phyloP scores from a whole-genome alignment of 2,329 filamentous ascomycete species.

The Zasmidium citrigriseum region DNA sequence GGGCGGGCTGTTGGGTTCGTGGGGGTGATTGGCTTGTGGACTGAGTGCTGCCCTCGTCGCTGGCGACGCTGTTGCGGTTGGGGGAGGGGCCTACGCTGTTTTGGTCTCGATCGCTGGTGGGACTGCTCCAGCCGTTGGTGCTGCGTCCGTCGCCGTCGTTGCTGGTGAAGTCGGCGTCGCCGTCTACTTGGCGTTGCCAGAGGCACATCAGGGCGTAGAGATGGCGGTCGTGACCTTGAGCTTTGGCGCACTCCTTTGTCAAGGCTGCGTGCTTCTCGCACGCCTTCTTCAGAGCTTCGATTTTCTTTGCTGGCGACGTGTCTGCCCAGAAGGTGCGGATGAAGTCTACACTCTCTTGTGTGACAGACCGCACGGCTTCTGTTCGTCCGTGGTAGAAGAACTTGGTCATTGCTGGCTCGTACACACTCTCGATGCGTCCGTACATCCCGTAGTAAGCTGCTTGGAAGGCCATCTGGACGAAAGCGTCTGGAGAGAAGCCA shows the following conservation, averaged over 20 bases:
- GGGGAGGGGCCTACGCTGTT: conserved; percentile 56
- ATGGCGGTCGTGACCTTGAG: conserved; percentile 87
- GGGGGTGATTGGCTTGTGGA: conserved; percentile 50
- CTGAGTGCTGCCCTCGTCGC: conserved; percentile 49
- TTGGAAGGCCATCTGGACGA: conserved; percentile 98
- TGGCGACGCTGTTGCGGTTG: conserved; percentile 53
- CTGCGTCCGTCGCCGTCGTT: conserved; percentile 47
- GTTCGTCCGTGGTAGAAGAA: conserved; percentile 89
- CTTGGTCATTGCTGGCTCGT: conserved; percentile 99
- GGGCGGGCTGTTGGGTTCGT: conserved; percentile 47
- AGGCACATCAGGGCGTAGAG: conserved; percentile 92
- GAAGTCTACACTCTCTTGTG: conserved; percentile 80
- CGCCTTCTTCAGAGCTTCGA: conserved; percentile 80
- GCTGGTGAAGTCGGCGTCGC: conserved; percentile 54
- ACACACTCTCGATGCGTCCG: conserved; percentile 89
- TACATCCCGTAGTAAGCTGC: conserved; percentile 97
- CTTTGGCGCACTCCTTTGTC: conserved; percentile 85
- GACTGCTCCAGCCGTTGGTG: conserved; percentile 60
- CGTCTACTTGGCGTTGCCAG: conserved; percentile 87
- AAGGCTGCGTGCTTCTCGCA: conserved; percentile 78
- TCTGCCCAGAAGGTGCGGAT: conserved; percentile 95
- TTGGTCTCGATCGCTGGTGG: conserved; percentile 47
- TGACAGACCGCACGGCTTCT: conserved; percentile 86
- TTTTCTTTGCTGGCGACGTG: conserved; percentile 76
- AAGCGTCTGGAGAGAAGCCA: conserved; percentile 95